These are phyloP conservation scores for Phytopythium litorale DNA, from an alignment of 352 stramenopile genomes.

Conservation along the genomic window DNA sequence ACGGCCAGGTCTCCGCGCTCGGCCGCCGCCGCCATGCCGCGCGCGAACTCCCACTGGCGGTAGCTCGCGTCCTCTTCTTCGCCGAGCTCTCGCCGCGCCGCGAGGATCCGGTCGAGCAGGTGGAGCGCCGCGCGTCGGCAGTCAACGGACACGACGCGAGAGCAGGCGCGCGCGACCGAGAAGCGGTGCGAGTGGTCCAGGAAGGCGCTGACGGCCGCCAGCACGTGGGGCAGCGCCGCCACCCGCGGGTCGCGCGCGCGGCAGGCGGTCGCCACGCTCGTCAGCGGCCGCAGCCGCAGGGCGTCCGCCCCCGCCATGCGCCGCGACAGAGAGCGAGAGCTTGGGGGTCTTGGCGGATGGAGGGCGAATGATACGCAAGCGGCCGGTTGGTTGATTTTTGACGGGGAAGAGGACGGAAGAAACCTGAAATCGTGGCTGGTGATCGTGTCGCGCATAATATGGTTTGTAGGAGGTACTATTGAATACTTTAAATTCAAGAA, in stretches of 20 bases:
- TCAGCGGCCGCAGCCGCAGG: conserved; percentile 4
- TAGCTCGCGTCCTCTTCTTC: conserved; percentile 11
- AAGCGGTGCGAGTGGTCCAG: conserved; percentile 19
- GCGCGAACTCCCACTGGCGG: conserved; percentile 26
- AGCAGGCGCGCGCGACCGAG: conserved; percentile 16
- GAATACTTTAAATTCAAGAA: too few relatives aligned
- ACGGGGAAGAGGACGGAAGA: too few relatives aligned
- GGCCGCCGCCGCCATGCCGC: conserved; percentile 17
- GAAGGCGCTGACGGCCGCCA: conserved; percentile 16
- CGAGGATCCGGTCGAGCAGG: conserved; percentile 18
- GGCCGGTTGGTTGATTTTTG: too few relatives aligned
- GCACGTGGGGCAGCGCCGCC: conserved; percentile 21
- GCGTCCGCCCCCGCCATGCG: neutral
- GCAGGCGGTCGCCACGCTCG: conserved; percentile 12
- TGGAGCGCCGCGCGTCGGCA: neutral
- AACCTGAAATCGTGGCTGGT: too few relatives aligned
- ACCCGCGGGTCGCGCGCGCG: conserved; percentile 11
- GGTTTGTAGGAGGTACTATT: too few relatives aligned
- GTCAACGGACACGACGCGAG: neutral
- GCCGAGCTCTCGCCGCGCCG: neutral
- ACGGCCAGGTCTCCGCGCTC: conserved; percentile 18
- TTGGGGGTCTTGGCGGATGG: too few relatives aligned
- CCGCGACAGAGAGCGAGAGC: neutral
- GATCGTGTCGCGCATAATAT: too few relatives aligned
- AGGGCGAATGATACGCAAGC: too few relatives aligned